Evolutionary conservation across 768 basidiomycete genomes (phyloP).

Genomic region (Dentipellis fragilis): DNA sequence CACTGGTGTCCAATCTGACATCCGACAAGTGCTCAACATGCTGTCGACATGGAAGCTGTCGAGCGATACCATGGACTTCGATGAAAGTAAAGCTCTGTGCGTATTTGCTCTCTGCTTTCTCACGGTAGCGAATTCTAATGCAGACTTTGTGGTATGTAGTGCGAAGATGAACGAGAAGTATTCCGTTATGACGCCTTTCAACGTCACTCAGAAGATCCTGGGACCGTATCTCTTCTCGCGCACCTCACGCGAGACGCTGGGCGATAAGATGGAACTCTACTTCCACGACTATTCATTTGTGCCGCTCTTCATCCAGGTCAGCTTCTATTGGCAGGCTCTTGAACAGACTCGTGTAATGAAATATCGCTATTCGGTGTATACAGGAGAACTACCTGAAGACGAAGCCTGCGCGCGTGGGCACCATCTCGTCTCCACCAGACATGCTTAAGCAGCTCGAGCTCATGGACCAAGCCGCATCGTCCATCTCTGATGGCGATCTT

Average conservation of each 20-base stretch:
- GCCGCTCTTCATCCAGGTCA: conserved; percentile 91
- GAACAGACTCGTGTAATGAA: background rate
- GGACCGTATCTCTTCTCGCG: conserved; percentile 86
- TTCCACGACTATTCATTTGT: conserved; percentile 95
- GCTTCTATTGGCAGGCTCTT: conserved; percentile 2
- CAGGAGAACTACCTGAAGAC: conserved; percentile 95
- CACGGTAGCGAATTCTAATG: background rate
- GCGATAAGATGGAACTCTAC: conserved; percentile 91
- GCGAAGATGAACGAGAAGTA: conserved; percentile 90
- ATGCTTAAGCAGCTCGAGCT: conserved; percentile 65
- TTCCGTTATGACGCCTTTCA: conserved; percentile 84
- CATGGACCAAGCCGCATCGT: conserved; percentile 82
- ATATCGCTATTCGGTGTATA: background rate
- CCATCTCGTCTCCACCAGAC: conserved; percentile 52
- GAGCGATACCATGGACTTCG: conserved; percentile 73
- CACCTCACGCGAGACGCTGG: conserved; percentile 71
- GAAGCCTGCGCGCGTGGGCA: conserved; percentile 51
- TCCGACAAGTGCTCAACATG: conserved; percentile 97
- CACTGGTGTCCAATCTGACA: conserved; percentile 84
- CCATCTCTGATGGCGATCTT: conserved; percentile 91
- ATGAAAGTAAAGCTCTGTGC: conserved; percentile 85
- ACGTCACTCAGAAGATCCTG: conserved; percentile 78
- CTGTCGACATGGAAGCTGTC: conserved; percentile 95
- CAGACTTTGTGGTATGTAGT: background rate
- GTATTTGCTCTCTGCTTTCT: conserved; percentile 20